Base-by-base conservation (phyloP, 345 rosid genomes). In the Brassica juncea region DNA sequence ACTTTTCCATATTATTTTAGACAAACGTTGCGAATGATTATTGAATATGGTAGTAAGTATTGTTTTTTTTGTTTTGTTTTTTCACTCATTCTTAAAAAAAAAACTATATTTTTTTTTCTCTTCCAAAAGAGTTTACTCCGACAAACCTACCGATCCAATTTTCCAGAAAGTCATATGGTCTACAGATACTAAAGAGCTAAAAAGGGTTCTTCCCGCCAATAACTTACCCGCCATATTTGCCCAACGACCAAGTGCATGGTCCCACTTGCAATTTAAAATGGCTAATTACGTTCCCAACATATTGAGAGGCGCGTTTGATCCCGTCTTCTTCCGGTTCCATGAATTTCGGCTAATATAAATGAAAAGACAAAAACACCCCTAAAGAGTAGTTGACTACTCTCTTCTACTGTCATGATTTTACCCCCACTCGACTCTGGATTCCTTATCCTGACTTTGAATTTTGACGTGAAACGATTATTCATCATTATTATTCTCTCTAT, bases 401-500 rank as follows among this genome's bases (percentile, higher is more conserved):
- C 21, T 61, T 30, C 74, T 49, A 3, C 54, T 34, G 70, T 62
- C 76, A 65, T 78, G 72, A 55, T 27, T 61, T 4, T 71, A 54
- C 49, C 44, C 1, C 55, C 55, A 44, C 11, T 37, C 44, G 60
- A 57, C 68, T 42, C 49, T 79, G 77, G 30, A 72, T 58, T 44
- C 74, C 79, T 75, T 80, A 79, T 74, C 79, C 82, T 74, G 60
- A 80, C 75, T 80, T 74, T 69, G 66, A 80, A 74, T 80, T 80
- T 64, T 74, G 79, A 74, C 73, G 79, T 69, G 34, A 52, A 14
- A 5, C 12, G 6, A 67, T 68, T 60, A 60, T 73, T 68, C 64
- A 61, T 31, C 31, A 62, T 6, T n/a, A n/a, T 12, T 60, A 1
- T 47, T 49, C 12, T 44, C 19, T 44, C 5, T 49, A 49, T 77